Evolutionary conservation across 148 eudicot species (phyloP).

Genomic region (Linanthus parryae): DNA sequence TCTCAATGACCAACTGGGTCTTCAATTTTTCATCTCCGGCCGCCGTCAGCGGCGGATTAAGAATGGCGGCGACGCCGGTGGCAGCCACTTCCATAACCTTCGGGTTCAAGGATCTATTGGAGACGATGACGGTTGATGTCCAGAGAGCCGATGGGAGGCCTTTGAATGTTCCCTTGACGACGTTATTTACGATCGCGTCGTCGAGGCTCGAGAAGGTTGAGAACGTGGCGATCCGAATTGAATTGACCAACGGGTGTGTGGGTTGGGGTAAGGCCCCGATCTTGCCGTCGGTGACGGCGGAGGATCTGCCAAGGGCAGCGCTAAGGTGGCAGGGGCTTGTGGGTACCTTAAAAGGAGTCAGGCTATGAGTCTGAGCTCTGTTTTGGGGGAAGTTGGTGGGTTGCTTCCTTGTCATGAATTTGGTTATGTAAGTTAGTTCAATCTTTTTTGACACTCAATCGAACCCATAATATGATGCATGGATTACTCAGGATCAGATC

Average conservation of each 20-base stretch:
- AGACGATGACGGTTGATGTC: conserved; percentile 41
- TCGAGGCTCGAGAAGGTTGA: conserved; percentile 51
- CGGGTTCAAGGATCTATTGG: conserved; percentile 41
- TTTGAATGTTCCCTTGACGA: conserved; percentile 52
- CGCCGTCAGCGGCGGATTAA: conserved; percentile 9
- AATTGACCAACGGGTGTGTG: conserved; percentile 59
- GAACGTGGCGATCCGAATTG: conserved; percentile 67
- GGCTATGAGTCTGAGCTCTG: conserved; percentile 30
- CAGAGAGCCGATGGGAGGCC: conserved; percentile 57
- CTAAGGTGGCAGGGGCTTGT: conserved; percentile 54
- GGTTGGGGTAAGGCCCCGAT: conserved; percentile 94
- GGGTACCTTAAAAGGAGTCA: conserved; percentile 25
- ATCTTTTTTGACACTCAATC: too few species aligned
- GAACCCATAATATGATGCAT: too few species aligned
- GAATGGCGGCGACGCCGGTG: conserved; percentile 9
- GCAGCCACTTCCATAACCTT: conserved; percentile 10
- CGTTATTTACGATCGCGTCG: conserved; percentile 58
- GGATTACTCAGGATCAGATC: too few species aligned
- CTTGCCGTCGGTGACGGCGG: conserved; percentile 67
- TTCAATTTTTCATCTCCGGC: conserved; percentile 4
- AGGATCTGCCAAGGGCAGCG: conserved; percentile 67
- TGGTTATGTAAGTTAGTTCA: conserved; percentile 96
- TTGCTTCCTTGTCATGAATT: conserved; percentile 66
- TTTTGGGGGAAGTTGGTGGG: conserved; percentile 34
- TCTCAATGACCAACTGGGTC: background rate